Conservation (phyloP, 352 stramenopile species). For the Globisporangium viniferum region DNA sequence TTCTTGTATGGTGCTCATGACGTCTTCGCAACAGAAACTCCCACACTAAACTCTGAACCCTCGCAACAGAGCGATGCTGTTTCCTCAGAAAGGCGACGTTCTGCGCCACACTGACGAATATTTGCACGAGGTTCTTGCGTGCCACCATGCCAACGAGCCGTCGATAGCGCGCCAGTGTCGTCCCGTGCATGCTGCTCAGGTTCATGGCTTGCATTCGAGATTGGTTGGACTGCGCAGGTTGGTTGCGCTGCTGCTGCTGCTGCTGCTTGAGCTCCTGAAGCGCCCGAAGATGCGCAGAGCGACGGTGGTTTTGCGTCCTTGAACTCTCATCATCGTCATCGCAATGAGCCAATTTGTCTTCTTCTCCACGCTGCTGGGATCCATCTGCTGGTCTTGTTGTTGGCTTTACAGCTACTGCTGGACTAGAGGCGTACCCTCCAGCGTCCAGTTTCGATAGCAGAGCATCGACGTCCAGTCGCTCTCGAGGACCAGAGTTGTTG, state of each 20-base stretch:
- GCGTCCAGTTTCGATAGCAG: conserved; percentile 1
- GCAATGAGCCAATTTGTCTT: not conserved
- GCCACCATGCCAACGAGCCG: not conserved
- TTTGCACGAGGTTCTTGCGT: not conserved
- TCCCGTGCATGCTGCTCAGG: conserved; percentile 1
- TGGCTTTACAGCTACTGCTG: not conserved
- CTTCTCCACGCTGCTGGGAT: not conserved
- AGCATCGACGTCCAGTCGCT: not conserved
- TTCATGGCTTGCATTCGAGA: not conserved
- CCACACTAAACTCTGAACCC: not conserved
- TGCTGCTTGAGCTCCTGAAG: not conserved
- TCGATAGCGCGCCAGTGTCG: conserved; percentile 3
- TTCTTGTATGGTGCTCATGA: too few relatives aligned
- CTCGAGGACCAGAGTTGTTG: not conserved
- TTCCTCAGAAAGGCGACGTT: not conserved
- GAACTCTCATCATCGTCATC: not conserved
- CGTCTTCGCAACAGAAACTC: not conserved
- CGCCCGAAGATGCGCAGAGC: not conserved
- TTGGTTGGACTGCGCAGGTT: not conserved
- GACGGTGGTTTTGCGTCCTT: not conserved
- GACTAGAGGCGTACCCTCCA: not conserved
- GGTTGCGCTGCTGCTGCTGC: not conserved
- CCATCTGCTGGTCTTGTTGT: not conserved
- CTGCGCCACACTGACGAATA: not conserved
- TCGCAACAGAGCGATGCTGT: not conserved